These are phyloP conservation scores for Aeschynomene evenia DNA, from an alignment of 306 rosid genomes.

Conservation along the genomic window DNA sequence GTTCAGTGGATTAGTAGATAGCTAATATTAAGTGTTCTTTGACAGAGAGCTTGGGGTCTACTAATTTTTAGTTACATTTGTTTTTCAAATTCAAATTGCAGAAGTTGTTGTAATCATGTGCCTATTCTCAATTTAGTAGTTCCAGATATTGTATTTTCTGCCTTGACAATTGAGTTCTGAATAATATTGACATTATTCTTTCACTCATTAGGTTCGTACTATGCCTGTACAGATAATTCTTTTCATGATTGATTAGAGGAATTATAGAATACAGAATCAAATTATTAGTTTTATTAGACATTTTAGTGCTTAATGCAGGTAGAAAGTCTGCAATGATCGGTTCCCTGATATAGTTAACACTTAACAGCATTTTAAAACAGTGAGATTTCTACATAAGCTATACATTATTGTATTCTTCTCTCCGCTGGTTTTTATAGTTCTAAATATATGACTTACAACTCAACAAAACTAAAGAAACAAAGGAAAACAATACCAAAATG, in stretches of 20 bases:
- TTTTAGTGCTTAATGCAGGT: neutral
- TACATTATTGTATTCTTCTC: conserved; percentile 11
- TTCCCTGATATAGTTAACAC: conserved; percentile 14
- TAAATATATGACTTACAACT: neutral
- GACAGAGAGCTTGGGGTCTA: neutral
- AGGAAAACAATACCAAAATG: neutral
- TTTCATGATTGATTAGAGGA: conserved; percentile 27
- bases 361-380: neutral
- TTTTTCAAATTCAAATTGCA: neutral
- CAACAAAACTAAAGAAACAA: no score
- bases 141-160: conserved; percentile 22
- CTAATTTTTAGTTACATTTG: conserved; percentile 4
- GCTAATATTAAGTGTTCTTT: conserved; percentile 18
- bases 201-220: conserved; percentile 25
- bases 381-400: conserved; percentile 18
- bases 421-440: neutral
- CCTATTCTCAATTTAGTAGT: conserved; percentile 12
- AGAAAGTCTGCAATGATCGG: neutral
- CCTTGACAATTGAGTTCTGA: conserved; percentile 21
- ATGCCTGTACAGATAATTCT: conserved; percentile 1
- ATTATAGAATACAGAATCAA: conserved; percentile 24
- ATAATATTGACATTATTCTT: conserved; percentile 13
- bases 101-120: conserved; percentile 1
- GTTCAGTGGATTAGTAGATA: neutral
- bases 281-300: conserved; percentile 13